Percentiles rank a stretch among this genome's conserved stretches.
phyloP scores from a whole-genome alignment of 371 early-diverging fungal species.

The Rhizopus sp. region DNA sequence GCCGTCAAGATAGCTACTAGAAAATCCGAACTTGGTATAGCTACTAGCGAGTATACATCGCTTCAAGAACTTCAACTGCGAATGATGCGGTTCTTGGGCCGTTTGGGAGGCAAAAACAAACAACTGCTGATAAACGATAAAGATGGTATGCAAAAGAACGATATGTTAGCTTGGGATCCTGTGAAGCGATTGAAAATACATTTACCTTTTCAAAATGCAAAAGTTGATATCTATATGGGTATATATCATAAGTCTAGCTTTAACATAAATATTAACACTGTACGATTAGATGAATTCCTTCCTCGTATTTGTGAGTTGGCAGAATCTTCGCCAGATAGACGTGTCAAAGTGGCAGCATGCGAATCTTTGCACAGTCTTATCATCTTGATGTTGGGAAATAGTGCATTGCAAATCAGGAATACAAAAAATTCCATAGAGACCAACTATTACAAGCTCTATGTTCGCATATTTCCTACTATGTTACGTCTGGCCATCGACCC shows the following conservation, averaged over 20 bases:
- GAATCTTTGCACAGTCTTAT: slow-evolving; percentile 77
- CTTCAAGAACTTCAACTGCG: slow-evolving; percentile 59
- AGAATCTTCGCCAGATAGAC: slow-evolving; percentile 72
- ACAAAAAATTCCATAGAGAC: slow-evolving; percentile 45
- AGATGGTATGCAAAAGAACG: slow-evolving; percentile 6
- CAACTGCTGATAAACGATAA: slow-evolving; percentile 37
- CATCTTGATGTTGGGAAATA: slow-evolving; percentile 72
- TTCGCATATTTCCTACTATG: slow-evolving; percentile 69
- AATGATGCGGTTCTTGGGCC: slow-evolving; percentile 67
- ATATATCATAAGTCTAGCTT: slow-evolving; percentile 8
- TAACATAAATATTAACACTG: not conserved
- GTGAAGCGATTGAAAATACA: slow-evolving; percentile 51
- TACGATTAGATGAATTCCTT: slow-evolving; percentile 64
- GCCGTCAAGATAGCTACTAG: slow-evolving; percentile 14
- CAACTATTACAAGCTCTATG: slow-evolving; percentile 63
- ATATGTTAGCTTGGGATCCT: slow-evolving; percentile 64
- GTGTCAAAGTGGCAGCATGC: slow-evolving; percentile 75
- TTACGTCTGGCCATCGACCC: slow-evolving; percentile 72
- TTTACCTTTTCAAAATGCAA: slow-evolving; percentile 70
- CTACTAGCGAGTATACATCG: slow-evolving; percentile 13
- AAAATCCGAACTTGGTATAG: slow-evolving; percentile 21
- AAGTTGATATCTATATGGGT: slow-evolving; percentile 68
- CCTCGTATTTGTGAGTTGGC: slow-evolving; percentile 78
- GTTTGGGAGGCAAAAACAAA: slow-evolving; percentile 65
- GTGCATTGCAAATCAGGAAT: slow-evolving; percentile 56